Base-by-base conservation (phyloP, 1,284 basidiomycete genomes). In the Trametes versicolor region DNA sequence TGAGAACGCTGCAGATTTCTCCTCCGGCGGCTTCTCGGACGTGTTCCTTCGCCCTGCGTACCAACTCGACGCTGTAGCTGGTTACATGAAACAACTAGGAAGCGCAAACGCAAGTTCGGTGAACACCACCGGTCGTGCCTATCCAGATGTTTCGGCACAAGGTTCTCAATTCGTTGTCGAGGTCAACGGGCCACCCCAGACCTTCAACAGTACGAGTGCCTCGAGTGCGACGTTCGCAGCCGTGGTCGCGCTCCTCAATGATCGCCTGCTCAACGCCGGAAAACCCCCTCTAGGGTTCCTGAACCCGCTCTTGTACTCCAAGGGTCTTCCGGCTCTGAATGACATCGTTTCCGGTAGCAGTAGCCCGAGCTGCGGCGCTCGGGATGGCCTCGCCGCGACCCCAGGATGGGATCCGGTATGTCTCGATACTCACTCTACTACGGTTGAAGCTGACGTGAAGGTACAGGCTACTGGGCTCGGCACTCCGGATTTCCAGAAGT, bases 171-270 rank as follows among this genome's bases (percentile, higher is more conserved):
- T 55, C 37, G 41, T 68, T 60, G 41, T 71, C 63, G 58, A 80
- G 77, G 47, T 78, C 78, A 54, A 82, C 85, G 36, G 84, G 81
- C 27, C 84, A 78, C 75, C 76, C 65, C 77, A 78, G 60, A 71
- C 75, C 64, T 23, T 66, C 55, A 17, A 59, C 39, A 47, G 81
- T 75, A 78, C 68, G 78, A 80, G 63, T 71, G 77, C 64, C n/a
- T 64, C 71, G 6, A 58, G 55, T 19, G 68, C 71, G 19, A 77
- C 85, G 0, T 86, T 87, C 63, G 81, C 85, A 23, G 82, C 77
- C 12, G 75, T 91, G 56, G 72, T 91, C 2, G 78, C 86, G 1
- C 79, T 91, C 66, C 76, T 91, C 62, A 91, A 91, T 69, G 89
- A 91, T 68, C 83, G 79, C 4, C 80, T 83, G 17, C 69, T 85